Conservation (phyloP, 345 rosid genomes). For the Gossypium bickii region DNA sequence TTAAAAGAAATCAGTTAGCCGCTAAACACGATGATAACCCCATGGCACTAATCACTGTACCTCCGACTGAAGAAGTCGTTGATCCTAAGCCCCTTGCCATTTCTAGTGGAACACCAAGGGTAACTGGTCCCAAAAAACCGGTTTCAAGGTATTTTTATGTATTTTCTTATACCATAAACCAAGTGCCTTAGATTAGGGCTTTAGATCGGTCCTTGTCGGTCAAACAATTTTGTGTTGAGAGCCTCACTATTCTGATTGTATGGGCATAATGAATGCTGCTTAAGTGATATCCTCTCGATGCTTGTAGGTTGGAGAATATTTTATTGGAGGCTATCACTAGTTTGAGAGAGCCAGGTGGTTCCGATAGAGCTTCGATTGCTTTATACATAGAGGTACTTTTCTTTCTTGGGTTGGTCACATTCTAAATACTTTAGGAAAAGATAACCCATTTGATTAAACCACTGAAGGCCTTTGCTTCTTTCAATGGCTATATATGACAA, state of each 20-base stretch:
- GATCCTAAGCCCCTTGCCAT: constrained; percentile 59
- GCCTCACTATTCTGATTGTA: background rate
- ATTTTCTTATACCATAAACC: constrained; percentile 11
- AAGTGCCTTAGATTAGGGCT: background rate
- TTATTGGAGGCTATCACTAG: constrained; percentile 72
- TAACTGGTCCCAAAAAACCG: constrained; percentile 50
- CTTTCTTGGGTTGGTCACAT: constrained; percentile 1
- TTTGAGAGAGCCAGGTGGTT: constrained; percentile 81
- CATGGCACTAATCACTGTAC: constrained; percentile 29
- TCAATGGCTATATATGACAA: background rate
- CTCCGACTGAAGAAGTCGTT: constrained; percentile 43
- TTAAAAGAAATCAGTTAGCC: constrained; percentile 46
- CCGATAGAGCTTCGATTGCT: constrained; percentile 76
- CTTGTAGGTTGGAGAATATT: constrained; percentile 72
- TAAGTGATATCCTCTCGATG: constrained; percentile 16
- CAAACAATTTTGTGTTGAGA: constrained; percentile 9
- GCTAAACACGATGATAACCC: constrained; percentile 47
- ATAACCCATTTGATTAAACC: background rate
- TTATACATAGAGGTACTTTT: constrained; percentile 66
- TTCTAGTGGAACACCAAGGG: constrained; percentile 35
- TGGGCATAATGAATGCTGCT: constrained; percentile 6
- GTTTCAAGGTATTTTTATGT: constrained; percentile 50
- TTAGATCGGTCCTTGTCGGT: background rate
- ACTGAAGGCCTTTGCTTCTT: background rate
- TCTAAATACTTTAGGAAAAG: constrained; percentile 7